Conservation (phyloP, 2,329 filamentous ascomycete genomes). For the Paraconiothyrium sp. region DNA sequence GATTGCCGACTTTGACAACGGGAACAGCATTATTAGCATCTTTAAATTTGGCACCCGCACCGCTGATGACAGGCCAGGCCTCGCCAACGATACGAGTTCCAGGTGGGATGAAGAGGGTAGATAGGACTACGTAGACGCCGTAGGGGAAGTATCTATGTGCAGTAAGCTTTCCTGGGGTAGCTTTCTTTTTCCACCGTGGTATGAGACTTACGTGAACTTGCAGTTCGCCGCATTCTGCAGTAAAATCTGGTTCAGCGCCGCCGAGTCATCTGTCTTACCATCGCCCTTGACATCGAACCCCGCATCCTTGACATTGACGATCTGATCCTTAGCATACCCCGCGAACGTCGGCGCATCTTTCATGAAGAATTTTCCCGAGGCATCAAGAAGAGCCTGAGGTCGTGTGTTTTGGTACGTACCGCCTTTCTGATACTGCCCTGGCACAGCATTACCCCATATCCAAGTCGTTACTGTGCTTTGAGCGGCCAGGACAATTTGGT, state of each 20-base stretch:
- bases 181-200: not conserved
- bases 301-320: conserved; percentile 12
- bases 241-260: conserved; percentile 8
- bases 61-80: conserved; percentile 28
- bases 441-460: conserved; percentile 9
- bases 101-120: conserved; percentile 27
- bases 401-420: not conserved
- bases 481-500: conserved; percentile 2
- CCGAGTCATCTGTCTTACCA: conserved; percentile 9
- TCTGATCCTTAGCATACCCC: conserved; percentile 7
- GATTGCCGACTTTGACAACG: conserved; percentile 28
- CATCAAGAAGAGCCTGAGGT: conserved; percentile 3
- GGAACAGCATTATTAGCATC: conserved; percentile 24
- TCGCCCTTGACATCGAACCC: conserved; percentile 10
- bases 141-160: conserved; percentile 20
- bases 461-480: conserved; percentile 1
- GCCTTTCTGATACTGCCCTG: conserved; percentile 10
- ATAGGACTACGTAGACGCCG: conserved; percentile 29
- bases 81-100: conserved; percentile 28
- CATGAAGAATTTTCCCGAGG: conserved; percentile 7
- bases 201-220: conserved; percentile 8
- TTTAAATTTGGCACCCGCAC: conserved; percentile 24
- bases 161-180: not conserved
- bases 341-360: conserved; percentile 13
- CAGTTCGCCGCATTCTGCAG: conserved; percentile 12